These are phyloP conservation scores for Neurospora sp. DNA, from an alignment of 495 filamentous ascomycete species.

Conservation along the genomic window DNA sequence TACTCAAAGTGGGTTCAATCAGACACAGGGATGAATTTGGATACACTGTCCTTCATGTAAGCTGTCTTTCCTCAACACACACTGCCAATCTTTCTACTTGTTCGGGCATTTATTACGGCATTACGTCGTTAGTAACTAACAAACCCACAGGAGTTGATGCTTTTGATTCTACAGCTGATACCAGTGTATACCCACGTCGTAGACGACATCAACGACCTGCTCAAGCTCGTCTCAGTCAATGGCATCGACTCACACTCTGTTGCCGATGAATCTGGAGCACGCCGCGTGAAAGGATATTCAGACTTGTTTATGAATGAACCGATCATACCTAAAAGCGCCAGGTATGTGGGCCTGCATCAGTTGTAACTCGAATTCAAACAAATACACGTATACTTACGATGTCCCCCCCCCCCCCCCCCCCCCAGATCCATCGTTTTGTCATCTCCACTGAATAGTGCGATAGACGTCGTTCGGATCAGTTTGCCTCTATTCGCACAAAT, in stretches of 20 bases:
- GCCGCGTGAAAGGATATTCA: background rate
- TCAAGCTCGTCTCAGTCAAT: background rate
- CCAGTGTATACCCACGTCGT: background rate
- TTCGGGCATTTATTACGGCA: background rate
- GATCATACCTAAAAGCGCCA: too few species aligned
- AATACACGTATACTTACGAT: background rate
- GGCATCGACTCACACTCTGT: background rate
- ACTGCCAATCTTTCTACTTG: background rate
- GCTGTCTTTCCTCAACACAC: background rate
- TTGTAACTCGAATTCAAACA: background rate
- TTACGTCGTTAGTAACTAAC: background rate
- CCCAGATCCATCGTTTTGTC: too few species aligned
- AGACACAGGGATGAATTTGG: background rate
- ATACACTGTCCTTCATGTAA: background rate
- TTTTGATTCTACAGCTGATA: background rate
- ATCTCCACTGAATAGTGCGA: background rate
- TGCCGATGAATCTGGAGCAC: background rate
- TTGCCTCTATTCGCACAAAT: background rate
- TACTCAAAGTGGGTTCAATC: background rate
- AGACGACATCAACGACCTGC: background rate
- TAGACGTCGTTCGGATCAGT: background rate
- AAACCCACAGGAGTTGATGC: background rate
- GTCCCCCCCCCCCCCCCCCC: too few species aligned
- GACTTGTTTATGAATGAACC: too few species aligned
- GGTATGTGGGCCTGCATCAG: background rate